Conservation (phyloP, 2,329 filamentous ascomycete genomes). For the Pleomassaria siparia region DNA sequence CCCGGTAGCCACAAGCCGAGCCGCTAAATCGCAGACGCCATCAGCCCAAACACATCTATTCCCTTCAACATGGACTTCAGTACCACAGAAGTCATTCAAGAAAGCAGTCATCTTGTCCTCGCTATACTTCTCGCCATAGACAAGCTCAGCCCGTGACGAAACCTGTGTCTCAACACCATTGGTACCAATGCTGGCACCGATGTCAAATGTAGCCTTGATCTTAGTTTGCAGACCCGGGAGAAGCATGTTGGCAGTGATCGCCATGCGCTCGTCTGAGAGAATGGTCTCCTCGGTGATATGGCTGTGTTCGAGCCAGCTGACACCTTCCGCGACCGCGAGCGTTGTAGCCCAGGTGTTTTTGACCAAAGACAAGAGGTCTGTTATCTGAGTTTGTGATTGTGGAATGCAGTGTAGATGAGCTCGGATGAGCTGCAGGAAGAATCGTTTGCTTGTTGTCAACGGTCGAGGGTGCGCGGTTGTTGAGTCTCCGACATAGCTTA, state of each 20-base stretch:
- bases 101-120: constrained; percentile 75
- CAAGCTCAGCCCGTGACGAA: constrained; percentile 59
- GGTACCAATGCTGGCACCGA: constrained; percentile 51
- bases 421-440: constrained; percentile 72
- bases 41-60: constrained; percentile 46
- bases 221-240: constrained; percentile 68
- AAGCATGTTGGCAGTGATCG: constrained; percentile 63
- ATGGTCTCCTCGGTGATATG: constrained; percentile 67
- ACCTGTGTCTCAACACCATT: constrained; percentile 58
- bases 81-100: constrained; percentile 56
- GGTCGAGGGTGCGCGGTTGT: constrained; percentile 57
- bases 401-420: constrained; percentile 65
- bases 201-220: constrained; percentile 62
- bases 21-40: constrained; percentile 47
- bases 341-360: constrained; percentile 68
- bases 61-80: constrained; percentile 21
- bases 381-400: constrained; percentile 59
- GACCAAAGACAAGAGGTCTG: constrained; percentile 61
- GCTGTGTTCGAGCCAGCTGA: constrained; percentile 62
- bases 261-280: constrained; percentile 65
- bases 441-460: constrained; percentile 67
- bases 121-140: constrained; percentile 80
- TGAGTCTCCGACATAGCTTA: constrained; percentile 68
- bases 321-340: constrained; percentile 59
- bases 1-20: constrained; percentile 47